phyloP scores from a whole-genome alignment of 1,284 basidiomycete genomes.

The Psilocybe mexicana region DNA sequence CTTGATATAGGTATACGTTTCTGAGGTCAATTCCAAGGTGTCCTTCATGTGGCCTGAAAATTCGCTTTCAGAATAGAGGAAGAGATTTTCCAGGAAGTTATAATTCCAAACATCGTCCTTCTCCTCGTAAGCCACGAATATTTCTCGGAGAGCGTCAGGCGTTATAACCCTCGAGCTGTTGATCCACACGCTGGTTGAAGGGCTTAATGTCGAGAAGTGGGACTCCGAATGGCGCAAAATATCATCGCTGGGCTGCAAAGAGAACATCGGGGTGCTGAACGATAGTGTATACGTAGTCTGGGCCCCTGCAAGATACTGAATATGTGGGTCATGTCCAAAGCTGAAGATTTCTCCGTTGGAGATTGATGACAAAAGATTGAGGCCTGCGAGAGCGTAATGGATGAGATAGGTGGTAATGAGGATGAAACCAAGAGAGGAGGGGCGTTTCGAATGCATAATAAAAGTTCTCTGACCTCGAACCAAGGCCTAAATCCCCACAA shows the following conservation, averaged over 20 bases:
- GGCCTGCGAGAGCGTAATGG: constrained; percentile 14
- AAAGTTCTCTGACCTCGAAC: too few relatives aligned
- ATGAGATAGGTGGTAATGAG: background rate
- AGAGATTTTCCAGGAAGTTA: constrained; percentile 27
- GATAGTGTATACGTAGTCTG: background rate
- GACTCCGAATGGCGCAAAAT: background rate
- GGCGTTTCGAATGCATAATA: too few relatives aligned
- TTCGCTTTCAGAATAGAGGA: constrained; percentile 28
- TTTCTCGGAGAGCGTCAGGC: constrained; percentile 24
- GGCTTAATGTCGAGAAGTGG: background rate
- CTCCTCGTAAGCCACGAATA: constrained; percentile 22
- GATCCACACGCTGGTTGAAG: constrained; percentile 27
- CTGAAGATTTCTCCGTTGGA: constrained; percentile 25
- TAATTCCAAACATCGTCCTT: constrained; percentile 36
- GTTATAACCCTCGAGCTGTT: constrained; percentile 26
- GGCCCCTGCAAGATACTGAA: constrained; percentile 11
- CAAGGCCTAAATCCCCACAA: too few relatives aligned
- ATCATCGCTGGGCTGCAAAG: background rate
- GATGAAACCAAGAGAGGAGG: too few relatives aligned
- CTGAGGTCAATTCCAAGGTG: constrained; percentile 24
- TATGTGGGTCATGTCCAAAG: constrained; percentile 7
- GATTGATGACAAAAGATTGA: constrained; percentile 20
- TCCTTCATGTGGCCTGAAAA: background rate
- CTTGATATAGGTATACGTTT: constrained; percentile 27
- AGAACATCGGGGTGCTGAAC: background rate